These are phyloP conservation scores for Coccinonectria pachysandricola DNA, from an alignment of 2,329 filamentous ascomycete species.

Conservation along the genomic window DNA sequence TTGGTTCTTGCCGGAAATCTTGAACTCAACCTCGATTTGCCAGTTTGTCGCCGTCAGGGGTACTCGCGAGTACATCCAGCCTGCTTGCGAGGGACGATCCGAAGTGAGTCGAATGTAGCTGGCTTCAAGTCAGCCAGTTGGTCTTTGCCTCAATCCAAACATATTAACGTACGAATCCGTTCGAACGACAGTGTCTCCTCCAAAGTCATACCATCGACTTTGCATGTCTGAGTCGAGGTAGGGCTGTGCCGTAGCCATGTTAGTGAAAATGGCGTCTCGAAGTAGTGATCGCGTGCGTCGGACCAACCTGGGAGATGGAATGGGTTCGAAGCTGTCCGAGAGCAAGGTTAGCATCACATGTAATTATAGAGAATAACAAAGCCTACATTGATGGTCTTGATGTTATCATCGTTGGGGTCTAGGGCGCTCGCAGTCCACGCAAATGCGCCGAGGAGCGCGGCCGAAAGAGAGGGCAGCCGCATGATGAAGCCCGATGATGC, in stretches of 20 bases:
- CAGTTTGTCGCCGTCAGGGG: slow-evolving; percentile 96
- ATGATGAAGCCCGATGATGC: too few relatives aligned
- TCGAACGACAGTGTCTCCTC: slow-evolving; percentile 80
- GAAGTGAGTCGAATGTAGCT: slow-evolving; percentile 90
- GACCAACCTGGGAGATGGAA: slow-evolving; percentile 65
- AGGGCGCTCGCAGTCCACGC: slow-evolving; percentile 40
- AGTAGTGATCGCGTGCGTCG: slow-evolving; percentile 12
- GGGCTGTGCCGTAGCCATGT: slow-evolving; percentile 46
- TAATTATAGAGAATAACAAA: too few relatives aligned
- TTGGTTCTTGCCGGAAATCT: slow-evolving; percentile 78
- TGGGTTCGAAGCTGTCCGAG: slow-evolving; percentile 68
- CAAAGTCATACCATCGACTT: slow-evolving; percentile 98
- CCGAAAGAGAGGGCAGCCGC: slow-evolving; percentile 37
- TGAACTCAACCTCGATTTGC: slow-evolving; percentile 96
- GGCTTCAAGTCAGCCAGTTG: slow-evolving; percentile 15
- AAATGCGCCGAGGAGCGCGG: slow-evolving; percentile 38
- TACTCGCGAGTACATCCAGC: slow-evolving; percentile 89
- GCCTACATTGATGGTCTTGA: slow-evolving; percentile 43
- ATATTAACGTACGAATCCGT: slow-evolving; percentile 57
- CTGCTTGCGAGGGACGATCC: slow-evolving; percentile 80
- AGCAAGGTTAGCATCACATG: slow-evolving; percentile 15
- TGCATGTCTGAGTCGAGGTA: slow-evolving; percentile 98
- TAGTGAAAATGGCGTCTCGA: slow-evolving; percentile 9
- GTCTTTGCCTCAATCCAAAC: too few relatives aligned
- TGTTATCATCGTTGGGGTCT: slow-evolving; percentile 36